Evolutionary conservation across 306 rosid species (phyloP).

Genomic region (Acacia melanoxylon): DNA sequence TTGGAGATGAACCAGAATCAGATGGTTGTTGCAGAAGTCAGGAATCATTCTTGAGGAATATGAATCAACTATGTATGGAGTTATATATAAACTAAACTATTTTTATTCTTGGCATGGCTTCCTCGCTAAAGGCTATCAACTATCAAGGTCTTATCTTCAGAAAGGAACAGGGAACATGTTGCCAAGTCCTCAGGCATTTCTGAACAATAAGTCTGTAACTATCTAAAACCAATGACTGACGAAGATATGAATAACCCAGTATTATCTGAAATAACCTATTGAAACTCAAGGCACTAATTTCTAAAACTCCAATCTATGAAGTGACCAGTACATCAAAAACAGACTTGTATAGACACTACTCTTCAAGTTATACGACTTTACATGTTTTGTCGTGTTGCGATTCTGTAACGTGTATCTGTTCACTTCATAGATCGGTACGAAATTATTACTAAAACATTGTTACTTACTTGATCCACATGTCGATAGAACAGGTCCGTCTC

Average conservation of each 20-base stretch:
- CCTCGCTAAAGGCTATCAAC: background rate
- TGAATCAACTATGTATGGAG: background rate
- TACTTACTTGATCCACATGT: constrained; percentile 44
- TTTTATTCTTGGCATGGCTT: background rate
- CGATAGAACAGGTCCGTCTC: constrained; percentile 37
- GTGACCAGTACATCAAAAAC: background rate
- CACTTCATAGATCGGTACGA: background rate
- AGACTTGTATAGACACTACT: background rate
- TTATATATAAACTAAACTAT: background rate
- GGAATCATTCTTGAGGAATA: background rate
- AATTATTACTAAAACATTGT: background rate
- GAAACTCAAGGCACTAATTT: background rate
- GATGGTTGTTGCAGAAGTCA: background rate
- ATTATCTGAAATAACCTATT: background rate
- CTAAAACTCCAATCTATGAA: background rate
- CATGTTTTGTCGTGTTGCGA: background rate
- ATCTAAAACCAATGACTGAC: background rate
- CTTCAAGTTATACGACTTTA: background rate
- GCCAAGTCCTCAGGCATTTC: background rate
- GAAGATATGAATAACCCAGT: background rate
- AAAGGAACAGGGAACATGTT: background rate
- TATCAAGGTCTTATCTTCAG: background rate
- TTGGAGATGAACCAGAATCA: background rate
- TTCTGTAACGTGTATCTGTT: background rate
- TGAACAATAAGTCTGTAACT: background rate